These are phyloP conservation scores for Haemoproteus tartakovskyi DNA, from an alignment of 169 alveolate genomes.

Conservation along the genomic window DNA sequence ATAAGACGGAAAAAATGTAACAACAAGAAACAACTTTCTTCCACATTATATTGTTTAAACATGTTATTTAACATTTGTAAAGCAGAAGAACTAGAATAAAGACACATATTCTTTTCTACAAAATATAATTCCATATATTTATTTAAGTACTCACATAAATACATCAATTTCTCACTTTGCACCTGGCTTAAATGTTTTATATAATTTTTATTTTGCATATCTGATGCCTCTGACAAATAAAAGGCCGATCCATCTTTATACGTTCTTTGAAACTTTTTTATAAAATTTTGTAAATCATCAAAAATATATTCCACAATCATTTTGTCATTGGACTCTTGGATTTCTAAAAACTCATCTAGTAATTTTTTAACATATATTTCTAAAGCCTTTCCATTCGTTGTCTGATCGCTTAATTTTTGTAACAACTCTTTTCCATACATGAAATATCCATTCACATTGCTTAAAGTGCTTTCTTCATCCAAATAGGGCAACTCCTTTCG, in stretches of 20 bases:
- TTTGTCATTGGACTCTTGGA: too few species aligned
- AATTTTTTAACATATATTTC: too few species aligned
- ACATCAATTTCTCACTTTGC: constrained; percentile 7
- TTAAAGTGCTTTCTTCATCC: constrained; percentile 4
- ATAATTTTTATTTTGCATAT: constrained; percentile 1
- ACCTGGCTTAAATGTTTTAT: too few species aligned
- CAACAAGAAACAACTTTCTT: constrained; percentile 24
- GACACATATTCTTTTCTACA: constrained; percentile 47
- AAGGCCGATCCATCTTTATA: constrained; percentile 16
- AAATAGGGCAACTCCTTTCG: constrained; percentile 4
- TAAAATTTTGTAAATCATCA: constrained; percentile 11
- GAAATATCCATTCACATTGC: constrained; percentile 28
- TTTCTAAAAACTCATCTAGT: too few species aligned
- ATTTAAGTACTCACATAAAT: constrained; percentile 42
- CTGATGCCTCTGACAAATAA: constrained; percentile 24
- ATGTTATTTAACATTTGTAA: constrained; percentile 51
- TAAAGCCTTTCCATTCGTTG: too few species aligned
- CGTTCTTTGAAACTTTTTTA: constrained; percentile 38
- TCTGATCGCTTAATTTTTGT: constrained; percentile 33
- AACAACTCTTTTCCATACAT: constrained; percentile 24
- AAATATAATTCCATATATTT: constrained; percentile 50
- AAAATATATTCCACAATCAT: too few species aligned
- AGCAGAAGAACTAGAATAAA: constrained; percentile 54
- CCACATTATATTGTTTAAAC: constrained; percentile 20
- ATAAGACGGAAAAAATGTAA: constrained; percentile 22